Evolutionary conservation across 257 asterid genomes (phyloP).

Genomic region (Solanum lycopersicoides): DNA sequence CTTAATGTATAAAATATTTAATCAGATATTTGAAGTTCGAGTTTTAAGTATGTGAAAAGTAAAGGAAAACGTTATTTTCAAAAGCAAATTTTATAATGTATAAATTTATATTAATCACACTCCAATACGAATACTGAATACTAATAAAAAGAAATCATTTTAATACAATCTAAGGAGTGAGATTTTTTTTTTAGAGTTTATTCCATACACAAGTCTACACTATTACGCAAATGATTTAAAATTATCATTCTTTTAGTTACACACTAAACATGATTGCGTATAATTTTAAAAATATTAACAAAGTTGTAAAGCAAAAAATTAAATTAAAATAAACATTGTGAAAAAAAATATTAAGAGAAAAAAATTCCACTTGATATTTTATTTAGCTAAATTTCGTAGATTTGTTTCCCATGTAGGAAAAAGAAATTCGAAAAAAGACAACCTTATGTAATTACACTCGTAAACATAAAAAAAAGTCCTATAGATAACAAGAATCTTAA

Average conservation of each 20-base stretch:
- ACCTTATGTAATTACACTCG: no score
- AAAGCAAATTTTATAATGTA: not conserved
- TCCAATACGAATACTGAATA: no score
- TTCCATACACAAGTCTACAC: not conserved
- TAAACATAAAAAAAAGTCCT: no score
- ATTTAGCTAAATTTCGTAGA: no score
- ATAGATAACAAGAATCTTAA: no score
- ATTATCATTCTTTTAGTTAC: not conserved
- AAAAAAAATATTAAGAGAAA: no score
- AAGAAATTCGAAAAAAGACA: no score
- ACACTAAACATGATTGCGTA: not conserved
- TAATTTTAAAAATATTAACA: not conserved
- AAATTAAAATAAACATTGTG: not conserved
- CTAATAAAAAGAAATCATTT: not conserved
- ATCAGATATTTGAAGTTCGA: not conserved
- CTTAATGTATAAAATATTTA: not conserved
- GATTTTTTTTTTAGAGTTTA: not conserved
- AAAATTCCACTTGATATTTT: no score
- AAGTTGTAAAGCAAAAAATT: not conserved
- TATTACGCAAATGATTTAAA: not conserved
- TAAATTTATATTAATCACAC: no score
- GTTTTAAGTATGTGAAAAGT: not conserved
- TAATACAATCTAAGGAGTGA: no score
- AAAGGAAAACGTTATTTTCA: fast-evolving
- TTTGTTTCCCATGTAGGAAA: no score